These are phyloP conservation scores for Chenopodium formosanum DNA, from an alignment of 148 eudicot species.

Conservation along the genomic window DNA sequence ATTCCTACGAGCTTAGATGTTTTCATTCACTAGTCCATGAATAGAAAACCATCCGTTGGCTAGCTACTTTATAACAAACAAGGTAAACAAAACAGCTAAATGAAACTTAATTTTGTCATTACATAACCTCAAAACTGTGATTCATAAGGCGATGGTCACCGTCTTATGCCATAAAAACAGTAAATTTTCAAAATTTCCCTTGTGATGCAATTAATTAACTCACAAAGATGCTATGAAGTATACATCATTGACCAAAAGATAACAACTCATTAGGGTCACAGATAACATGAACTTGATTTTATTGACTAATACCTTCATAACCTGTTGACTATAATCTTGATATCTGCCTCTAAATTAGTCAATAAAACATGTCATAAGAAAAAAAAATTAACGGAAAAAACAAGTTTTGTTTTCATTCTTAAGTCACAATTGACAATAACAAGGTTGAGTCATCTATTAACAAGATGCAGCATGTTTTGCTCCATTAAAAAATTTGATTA, in stretches of 20 bases:
- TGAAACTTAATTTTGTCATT: neutral
- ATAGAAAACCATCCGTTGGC: neutral
- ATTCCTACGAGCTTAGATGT: neutral
- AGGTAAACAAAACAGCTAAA: neutral
- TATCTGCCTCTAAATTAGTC: neutral
- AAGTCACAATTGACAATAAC: neutral
- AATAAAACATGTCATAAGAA: no score
- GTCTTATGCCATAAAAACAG: neutral
- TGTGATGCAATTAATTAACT: neutral
- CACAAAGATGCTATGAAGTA: neutral
- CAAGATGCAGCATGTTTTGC: neutral
- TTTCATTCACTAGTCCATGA: neutral
- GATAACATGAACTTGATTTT: neutral
- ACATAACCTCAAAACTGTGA: no score
- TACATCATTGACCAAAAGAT: neutral
- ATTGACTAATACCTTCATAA: conserved; percentile 3
- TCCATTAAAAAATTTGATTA: neutral
- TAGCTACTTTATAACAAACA: neutral
- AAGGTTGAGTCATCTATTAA: neutral
- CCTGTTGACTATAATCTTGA: neutral
- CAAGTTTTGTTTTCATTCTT: neutral
- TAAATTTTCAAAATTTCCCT: no score
- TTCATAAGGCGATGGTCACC: neutral
- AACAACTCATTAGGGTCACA: neutral
- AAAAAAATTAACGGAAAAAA: no score